Conservation (phyloP, 2,329 filamentous ascomycete species). For the Ascochyta clinopodiicola region DNA sequence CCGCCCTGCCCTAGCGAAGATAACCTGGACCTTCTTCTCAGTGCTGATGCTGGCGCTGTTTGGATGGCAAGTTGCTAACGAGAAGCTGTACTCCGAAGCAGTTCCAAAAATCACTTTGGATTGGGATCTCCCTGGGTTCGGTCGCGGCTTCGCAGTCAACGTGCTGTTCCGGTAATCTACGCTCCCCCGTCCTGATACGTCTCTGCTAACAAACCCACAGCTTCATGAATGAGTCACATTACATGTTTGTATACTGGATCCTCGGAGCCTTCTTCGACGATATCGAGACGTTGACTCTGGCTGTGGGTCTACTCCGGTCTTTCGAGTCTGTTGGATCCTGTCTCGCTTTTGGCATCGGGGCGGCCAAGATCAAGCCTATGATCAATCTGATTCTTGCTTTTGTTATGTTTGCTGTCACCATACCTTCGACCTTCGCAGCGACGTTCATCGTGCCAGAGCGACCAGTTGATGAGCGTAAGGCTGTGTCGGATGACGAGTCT, state of each 20-base stretch:
- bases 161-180: constrained; percentile 53
- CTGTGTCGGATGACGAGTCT: constrained; percentile 9
- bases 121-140: constrained; percentile 55
- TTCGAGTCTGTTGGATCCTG: constrained; percentile 59
- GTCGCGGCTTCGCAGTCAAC: constrained; percentile 57
- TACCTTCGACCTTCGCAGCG: constrained; percentile 37
- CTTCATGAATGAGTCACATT: constrained; percentile 60
- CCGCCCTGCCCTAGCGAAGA: constrained; percentile 51
- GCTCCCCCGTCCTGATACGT: not conserved
- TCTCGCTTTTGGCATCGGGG: constrained; percentile 57
- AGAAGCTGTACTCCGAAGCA: constrained; percentile 54
- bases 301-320: constrained; percentile 56
- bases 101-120: constrained; percentile 52
- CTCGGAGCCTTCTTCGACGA: constrained; percentile 60
- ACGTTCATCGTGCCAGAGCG: constrained; percentile 32
- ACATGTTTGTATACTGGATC: constrained; percentile 61
- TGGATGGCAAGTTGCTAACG: constrained; percentile 58
- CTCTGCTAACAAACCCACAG: constrained; percentile 14
- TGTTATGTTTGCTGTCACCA: constrained; percentile 55
- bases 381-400: constrained; percentile 58
- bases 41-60: constrained; percentile 53
- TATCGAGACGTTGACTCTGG: constrained; percentile 59
- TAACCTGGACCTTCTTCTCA: constrained; percentile 53
- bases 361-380: constrained; percentile 55
- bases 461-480: constrained; percentile 23